Conservation (phyloP, 306 rosid species). For the Abrus precatorius region DNA sequence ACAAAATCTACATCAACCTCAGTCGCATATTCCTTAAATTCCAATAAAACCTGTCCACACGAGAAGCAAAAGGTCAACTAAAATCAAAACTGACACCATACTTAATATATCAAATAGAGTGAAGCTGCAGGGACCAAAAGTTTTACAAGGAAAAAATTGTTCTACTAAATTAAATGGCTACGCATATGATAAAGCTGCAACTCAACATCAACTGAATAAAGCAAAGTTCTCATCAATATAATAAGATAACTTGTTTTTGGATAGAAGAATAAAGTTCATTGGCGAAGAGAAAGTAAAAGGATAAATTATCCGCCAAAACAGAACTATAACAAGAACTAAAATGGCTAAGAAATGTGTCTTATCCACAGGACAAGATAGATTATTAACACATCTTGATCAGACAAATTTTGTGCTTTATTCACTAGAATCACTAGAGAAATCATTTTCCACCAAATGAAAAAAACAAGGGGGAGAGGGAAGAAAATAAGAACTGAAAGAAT, state of each 20-base stretch:
- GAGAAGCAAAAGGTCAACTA: slow-evolving; percentile 36
- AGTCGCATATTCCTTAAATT: slow-evolving; percentile 98
- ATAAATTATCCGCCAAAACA: slow-evolving; percentile 20
- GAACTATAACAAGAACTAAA: background rate
- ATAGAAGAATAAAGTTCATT: slow-evolving; percentile 18
- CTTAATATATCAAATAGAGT: slow-evolving; percentile 27
- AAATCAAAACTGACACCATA: slow-evolving; percentile 33
- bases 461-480: background rate
- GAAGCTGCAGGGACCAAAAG: slow-evolving; percentile 20
- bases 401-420: slow-evolving; percentile 4
- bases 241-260: slow-evolving; percentile 25
- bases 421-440: slow-evolving; percentile 19
- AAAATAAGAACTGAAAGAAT: slow-evolving; percentile 26
- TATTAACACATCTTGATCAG: background rate
- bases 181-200: slow-evolving; percentile 22
- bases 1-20: slow-evolving; percentile 99
- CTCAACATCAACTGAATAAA: slow-evolving; percentile 6
- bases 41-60: slow-evolving; percentile 84
- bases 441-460: slow-evolving; percentile 2
- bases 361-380: slow-evolving; percentile 29
- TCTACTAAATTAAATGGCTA: slow-evolving; percentile 32
- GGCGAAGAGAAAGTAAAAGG: slow-evolving; percentile 9
- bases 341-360: background rate
- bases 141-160: background rate
- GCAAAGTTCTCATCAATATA: slow-evolving; percentile 15